Conservation (phyloP, 2,329 filamentous ascomycete species). For the Penicillium sp. region DNA sequence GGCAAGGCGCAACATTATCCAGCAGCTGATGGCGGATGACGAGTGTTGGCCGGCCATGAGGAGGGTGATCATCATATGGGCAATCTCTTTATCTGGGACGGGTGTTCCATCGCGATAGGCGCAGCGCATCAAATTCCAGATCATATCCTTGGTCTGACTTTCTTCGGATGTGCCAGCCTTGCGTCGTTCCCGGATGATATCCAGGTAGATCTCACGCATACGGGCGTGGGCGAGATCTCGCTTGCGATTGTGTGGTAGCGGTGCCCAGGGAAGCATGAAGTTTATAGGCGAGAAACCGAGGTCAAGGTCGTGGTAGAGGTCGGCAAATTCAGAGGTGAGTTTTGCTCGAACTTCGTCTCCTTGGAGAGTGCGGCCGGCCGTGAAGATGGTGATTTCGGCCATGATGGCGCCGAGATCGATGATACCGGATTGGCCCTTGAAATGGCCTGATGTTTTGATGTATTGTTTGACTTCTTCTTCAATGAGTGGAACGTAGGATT, state of each 20-base stretch:
- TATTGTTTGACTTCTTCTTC: conserved; percentile 66
- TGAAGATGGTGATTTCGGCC: conserved; percentile 79
- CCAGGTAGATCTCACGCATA: conserved; percentile 71
- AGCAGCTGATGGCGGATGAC: conserved; percentile 74
- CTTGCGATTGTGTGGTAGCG: conserved; percentile 73
- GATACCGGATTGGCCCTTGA: conserved; percentile 63
- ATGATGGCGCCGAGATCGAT: conserved; percentile 69
- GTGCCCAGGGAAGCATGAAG: conserved; percentile 79
- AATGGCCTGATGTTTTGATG: conserved; percentile 56
- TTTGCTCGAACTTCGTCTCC: conserved; percentile 74
- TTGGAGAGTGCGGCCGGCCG: conserved; percentile 75
- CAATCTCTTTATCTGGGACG: conserved; percentile 74
- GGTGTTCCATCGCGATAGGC: conserved; percentile 72
- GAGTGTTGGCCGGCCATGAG: conserved; percentile 85
- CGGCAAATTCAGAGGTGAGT: conserved; percentile 72
- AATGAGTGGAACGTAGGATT: conserved; percentile 78
- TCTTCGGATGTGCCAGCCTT: conserved; percentile 42
- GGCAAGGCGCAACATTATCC: conserved; percentile 76
- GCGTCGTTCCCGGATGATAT: conserved; percentile 58
- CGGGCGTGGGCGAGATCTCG: conserved; percentile 71
- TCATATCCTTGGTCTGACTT: conserved; percentile 66
- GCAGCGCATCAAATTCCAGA: conserved; percentile 76
- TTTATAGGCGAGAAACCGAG: conserved; percentile 79
- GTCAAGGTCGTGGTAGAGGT: conserved; percentile 79
- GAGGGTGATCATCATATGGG: conserved; percentile 84